These are phyloP conservation scores for Nicotiana obtusifolia DNA, from an alignment of 257 asterid genomes.

Conservation along the genomic window DNA sequence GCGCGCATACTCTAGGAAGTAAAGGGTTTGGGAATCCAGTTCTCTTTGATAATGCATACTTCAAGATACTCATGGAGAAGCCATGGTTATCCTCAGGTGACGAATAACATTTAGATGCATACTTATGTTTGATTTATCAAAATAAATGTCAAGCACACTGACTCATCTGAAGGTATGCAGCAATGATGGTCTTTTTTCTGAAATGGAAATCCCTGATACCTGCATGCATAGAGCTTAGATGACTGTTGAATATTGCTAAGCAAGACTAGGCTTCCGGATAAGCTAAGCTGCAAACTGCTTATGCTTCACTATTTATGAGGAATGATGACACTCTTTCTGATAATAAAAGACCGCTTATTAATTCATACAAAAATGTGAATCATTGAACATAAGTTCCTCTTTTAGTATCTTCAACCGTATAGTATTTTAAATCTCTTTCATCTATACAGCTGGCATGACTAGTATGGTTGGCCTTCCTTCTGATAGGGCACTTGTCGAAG, in stretches of 20 bases:
- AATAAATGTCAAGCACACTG: background rate
- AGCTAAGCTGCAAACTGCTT: background rate
- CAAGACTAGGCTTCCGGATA: background rate
- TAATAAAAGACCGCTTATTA: background rate
- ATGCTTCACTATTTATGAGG: background rate
- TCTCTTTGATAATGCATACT: slow-evolving; percentile 81
- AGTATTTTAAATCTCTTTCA: background rate
- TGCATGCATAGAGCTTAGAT: background rate
- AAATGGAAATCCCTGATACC: background rate
- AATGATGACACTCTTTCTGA: background rate
- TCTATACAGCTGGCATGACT: slow-evolving; percentile 56
- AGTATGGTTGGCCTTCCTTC: slow-evolving; percentile 94
- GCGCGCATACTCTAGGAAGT: slow-evolving; percentile 87
- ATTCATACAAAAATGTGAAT: background rate
- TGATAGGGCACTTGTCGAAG: slow-evolving; percentile 79
- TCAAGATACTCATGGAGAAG: slow-evolving; percentile 71
- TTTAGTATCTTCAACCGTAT: background rate
- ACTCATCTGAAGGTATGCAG: background rate
- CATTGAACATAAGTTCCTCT: background rate
- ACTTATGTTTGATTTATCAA: background rate
- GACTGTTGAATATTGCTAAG: background rate
- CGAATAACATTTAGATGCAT: background rate
- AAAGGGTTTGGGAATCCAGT: slow-evolving; percentile 88
- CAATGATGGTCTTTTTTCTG: background rate
- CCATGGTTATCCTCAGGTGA: slow-evolving; percentile 81